Evolutionary conservation across 495 filamentous ascomycete genomes (phyloP), one percentile per base, ranked within the genome.

Genomic region (Tetracladium setigerum): DNA sequence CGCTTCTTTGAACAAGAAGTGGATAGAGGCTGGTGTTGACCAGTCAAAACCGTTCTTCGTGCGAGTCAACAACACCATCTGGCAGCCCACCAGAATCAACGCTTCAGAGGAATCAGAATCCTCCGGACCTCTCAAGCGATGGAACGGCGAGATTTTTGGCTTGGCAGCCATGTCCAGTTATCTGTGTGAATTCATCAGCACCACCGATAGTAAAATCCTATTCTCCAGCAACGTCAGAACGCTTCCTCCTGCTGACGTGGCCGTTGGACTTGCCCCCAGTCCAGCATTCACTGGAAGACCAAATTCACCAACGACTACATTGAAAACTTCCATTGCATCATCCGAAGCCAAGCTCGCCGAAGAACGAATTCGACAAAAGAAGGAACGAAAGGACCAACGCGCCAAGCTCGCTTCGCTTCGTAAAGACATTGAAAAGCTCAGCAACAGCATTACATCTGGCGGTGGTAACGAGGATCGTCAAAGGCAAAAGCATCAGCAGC

Each of bases 61-160:
- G 32, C 81, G 84, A 54, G 82, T 96, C 48, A 95, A 96, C 58
- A 82, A 88, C 24, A 87, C 89, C 1, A 73, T 85, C 38, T 96
- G 89, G 89, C 85, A 86, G 46, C 89, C 88, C 12, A 86, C 82
- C 8, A 76, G 77, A 31, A 86, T 95, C 54, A 71, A 68, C 42
- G 69, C 71, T 34, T 71, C 76, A 22, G 60, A 62, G 34, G 66
- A 70, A 38, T 59, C 60, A 22, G 49, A 58, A 17, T 62, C 42
- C 63, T 63, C 24, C 62, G 68, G 43, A n/a, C 56, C 63, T 18
- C 69, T 69, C 22, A 61, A 61, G 14, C 66, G 67, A 34, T 95
- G 85, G 84, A 76, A 75, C 38, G 89, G 88, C 34, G 87, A 94
- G 65, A 87, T 96, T 24, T 92, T 86, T 41, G 89, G 89, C 37